Conservation (phyloP, 345 rosid species). For the Salix purpurea region DNA sequence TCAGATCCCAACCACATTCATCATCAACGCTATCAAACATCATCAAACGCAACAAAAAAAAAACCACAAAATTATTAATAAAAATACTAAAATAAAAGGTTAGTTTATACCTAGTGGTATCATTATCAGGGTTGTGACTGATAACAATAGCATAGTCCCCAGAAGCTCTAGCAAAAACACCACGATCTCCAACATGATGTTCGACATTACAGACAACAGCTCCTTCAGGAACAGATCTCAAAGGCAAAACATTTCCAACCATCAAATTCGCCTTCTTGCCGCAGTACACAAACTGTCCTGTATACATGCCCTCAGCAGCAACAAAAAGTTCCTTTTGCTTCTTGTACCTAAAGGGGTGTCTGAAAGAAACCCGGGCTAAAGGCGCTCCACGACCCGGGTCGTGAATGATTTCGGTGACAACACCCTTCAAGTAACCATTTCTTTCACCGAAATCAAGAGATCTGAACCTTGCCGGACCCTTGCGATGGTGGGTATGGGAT, state of each 20-base stretch:
- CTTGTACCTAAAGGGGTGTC: constrained; percentile 65
- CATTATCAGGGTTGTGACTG: constrained; percentile 65
- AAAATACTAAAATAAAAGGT: not conserved
- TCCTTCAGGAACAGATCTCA: constrained; percentile 65
- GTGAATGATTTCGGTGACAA: constrained; percentile 60
- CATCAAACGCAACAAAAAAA: not conserved
- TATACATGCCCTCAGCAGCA: constrained; percentile 60
- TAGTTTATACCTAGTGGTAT: constrained; percentile 43
- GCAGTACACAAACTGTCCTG: constrained; percentile 54
- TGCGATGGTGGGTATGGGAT: constrained; percentile 73
- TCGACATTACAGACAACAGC: constrained; percentile 71
- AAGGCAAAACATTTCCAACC: constrained; percentile 53
- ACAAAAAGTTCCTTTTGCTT: constrained; percentile 73
- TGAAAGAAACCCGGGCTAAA: constrained; percentile 54
- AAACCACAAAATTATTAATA: not conserved
- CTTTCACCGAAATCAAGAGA: constrained; percentile 71
- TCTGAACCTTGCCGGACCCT: constrained; percentile 68
- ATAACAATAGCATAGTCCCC: constrained; percentile 66
- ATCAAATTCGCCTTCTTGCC: constrained; percentile 51
- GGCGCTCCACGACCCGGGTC: constrained; percentile 79
- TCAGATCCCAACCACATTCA: not conserved
- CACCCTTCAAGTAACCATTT: constrained; percentile 61
- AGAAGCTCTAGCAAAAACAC: constrained; percentile 51
- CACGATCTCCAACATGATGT: constrained; percentile 72
- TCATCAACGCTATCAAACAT: not conserved